Base-by-base conservation (phyloP, 192 early-diverging fungal genomes). In the Thoreauomyces humboldtii region DNA sequence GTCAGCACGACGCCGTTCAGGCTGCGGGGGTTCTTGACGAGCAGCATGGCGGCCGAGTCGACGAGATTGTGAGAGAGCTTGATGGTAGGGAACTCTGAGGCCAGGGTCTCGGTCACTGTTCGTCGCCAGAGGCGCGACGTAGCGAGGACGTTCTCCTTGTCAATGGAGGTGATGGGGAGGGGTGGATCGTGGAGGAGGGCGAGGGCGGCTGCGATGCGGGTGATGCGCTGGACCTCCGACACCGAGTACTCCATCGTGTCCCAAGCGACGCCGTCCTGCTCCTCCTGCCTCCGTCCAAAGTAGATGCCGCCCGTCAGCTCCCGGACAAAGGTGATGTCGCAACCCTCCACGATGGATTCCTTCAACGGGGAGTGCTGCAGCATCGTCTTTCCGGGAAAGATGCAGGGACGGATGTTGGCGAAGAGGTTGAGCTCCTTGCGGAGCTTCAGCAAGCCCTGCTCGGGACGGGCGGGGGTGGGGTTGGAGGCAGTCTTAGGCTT, bases 71-170 rank as follows among this genome's bases (percentile, higher is more conserved):
- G 95, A 45, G 86, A 81, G 44, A 96, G 82, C 60, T 81, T 78
- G 70, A 99, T 77, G 31, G 83, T 76, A 44, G 96, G 96, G 83
- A 90, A 99, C 71, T 98, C 94, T 63, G 85, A 87, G 42, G 79
- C 71, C 31, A 99, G 76, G 11, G 90, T 92, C 55, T 96, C 90
- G 0, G 92, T 92, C 22, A 98, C 96, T 22, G 89, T 88, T 61
- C 87, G 87, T 63, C 95, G 90, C 96, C 96, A 99, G 54, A 99
- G 87, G 73, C 96, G 88, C 19, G 96, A 99, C 0, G 94, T 91
- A 25, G 96, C 96, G 45, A 98, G 81, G 1, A 99, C 96, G 72
- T 99, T 99, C 56, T 95, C 95, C 81, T 99, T 99, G 85, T 99
- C 96, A 58, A 99, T 90, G 24, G 93, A 96, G 65, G 92, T 95